phyloP scores from a whole-genome alignment of 345 rosid species.

The Camelina sativa region DNA sequence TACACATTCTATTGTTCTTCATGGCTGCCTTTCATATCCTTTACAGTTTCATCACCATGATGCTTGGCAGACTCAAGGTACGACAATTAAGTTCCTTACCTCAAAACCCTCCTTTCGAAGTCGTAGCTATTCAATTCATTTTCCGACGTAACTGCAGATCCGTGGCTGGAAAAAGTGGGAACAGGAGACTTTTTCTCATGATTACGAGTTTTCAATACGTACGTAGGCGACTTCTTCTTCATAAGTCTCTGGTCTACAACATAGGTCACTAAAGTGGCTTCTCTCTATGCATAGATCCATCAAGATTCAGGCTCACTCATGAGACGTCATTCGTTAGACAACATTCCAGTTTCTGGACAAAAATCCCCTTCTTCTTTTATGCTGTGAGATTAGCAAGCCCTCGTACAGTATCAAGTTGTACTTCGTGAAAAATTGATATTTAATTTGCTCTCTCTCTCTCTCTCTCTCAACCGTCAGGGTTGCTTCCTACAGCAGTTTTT shows the following conservation, averaged over 20 bases:
- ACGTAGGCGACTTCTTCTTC: conserved; percentile 33
- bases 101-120: not conserved
- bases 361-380: conserved; percentile 71
- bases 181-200: conserved; percentile 67
- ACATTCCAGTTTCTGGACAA: conserved; percentile 83
- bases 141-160: conserved; percentile 51
- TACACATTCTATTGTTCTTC: conserved; percentile 89
- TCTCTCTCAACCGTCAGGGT: conserved; percentile 55
- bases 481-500: conserved; percentile 85
- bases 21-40: conserved; percentile 75
- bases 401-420: not conserved
- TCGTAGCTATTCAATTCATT: conserved; percentile 1
- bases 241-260: not conserved
- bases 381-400: conserved; percentile 45
- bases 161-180: conserved; percentile 95
- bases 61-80: conserved; percentile 89
- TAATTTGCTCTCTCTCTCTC: not conserved
- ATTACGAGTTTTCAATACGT: conserved; percentile 79
- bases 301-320: conserved; percentile 82
- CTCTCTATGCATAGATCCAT: conserved; percentile 57
- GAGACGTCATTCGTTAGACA: conserved; percentile 83
- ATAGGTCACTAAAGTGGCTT: conserved; percentile 24
- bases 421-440: not conserved
- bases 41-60: conserved; percentile 72
- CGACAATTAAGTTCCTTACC: not conserved